Evolutionary conservation across 192 early-diverging fungal species (phyloP), one percentile per base, ranked within the genome.

Genomic region (Phycomyces nitens): DNA sequence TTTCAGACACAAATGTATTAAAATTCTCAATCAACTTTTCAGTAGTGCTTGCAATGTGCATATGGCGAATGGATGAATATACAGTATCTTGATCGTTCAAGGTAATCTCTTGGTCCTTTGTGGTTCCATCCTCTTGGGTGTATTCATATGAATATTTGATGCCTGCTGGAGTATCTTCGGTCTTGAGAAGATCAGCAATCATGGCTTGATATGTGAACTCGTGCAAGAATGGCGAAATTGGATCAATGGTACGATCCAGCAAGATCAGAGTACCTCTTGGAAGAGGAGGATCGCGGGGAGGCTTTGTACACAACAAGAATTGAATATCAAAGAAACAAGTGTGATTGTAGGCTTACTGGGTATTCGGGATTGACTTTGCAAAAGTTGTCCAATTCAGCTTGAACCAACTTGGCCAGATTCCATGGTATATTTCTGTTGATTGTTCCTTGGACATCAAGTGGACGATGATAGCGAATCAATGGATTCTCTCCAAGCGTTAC

Each of bases 131-230:
- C 23, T 68, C 59, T 34, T 76, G 77, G 24, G 75, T 73, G 49
- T 81, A 75, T 39, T 73, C 65, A 53, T 86, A 92, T 21, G 71
- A 59, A 69, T 86, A 90, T 56, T 88, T 90, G 24, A 77, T 65
- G 16, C 84, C 84, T 16, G 56, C n/a, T 5, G 64, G 40, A 21
- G 74, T 83, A 47, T 90, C 84, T 55, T 86, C 79, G 20, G 90
- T 65, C 2, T 64, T 62, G 14, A 99, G 69, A 64, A 99, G 75
- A 72, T 99, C 98, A 62, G 94, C 87, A 55, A 92, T 85, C 95
- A 98, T 98, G 1, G 98, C 95, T 73, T 99, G 96, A 66, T 99
- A 99, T 0, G 98, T 97, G 63, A 99, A 98, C 74, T 99, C 98
- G 77, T 99, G 96, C 39, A 98, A 74, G 5, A 98, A 83, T 6